Evolutionary conservation across 2,329 filamentous ascomycete species (phyloP), one percentile per base, ranked within the genome.

Genomic region (Nannizziopsis arthrosporioides): DNA sequence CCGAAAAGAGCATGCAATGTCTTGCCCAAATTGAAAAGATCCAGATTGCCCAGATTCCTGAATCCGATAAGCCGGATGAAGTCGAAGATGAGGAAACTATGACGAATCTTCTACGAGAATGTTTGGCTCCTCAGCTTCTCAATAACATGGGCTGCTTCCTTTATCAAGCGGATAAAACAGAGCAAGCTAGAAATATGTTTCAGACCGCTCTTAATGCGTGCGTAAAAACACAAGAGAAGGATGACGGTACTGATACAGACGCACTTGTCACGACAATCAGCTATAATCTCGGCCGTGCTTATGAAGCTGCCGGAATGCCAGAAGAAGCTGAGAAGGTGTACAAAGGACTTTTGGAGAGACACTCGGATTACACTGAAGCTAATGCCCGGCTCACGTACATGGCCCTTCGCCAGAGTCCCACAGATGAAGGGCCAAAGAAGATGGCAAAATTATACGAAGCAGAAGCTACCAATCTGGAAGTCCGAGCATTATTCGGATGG

Each of bases 141-240:
- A 98, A 96, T 73, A 98, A 98, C 63, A 94, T 96, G 62, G 92
- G 86, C 4, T 95, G 89, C 65, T 96, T 96, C 68, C 80, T 94
- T 56, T 95, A 87, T 56, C 88, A 94, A 61, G 76, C 81, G 1
- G 88, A 94, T 58, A 88, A 87, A 61, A 81, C 84, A 54, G 79
- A 83, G 15, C 73, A 80, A 52, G 89, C 92, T 17, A 82, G 85
- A 55, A 82, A 90, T 44, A 77, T 93, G 68, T 98, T 96, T 62
- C 86, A 98, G 64, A 81, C 85, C n/a, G 92, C 89, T 0, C 70
- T 98, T 47, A 84, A 83, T 53, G 86, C 90, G 12, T 95, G 89
- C 61, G 81, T 93, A 57, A 84, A 84, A 57, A 82, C 87, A 53
- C 80, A 81, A 41, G 82, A 87, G 58, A 82, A 80, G 57, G 83